Percentiles rank a stretch among this genome's conserved stretches.
Conservation (phyloP, 495 filamentous ascomycete genomes). For the Rhizodiscina lignyota region DNA sequence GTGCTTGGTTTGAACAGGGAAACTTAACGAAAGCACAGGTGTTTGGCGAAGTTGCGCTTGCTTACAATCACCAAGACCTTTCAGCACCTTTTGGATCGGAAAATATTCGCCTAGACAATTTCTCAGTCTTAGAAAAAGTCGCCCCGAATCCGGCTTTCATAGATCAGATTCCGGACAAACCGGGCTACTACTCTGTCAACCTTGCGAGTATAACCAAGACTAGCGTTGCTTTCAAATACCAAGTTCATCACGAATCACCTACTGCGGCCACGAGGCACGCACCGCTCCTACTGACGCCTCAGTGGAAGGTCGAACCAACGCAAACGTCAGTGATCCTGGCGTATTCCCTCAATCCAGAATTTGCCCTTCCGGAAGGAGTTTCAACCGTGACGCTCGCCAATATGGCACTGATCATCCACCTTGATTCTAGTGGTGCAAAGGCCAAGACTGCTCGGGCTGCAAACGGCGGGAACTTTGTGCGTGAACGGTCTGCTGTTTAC, state of each 20-base stretch:
- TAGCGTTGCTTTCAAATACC: conserved; percentile 84
- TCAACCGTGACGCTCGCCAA: conserved; percentile 54
- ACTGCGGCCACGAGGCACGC: conserved; percentile 48
- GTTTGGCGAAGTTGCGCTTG: conserved; percentile 79
- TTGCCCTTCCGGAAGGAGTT: conserved; percentile 20
- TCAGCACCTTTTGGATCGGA: conserved; percentile 34
- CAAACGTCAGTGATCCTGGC: conserved; percentile 71
- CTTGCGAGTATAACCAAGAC: conserved; percentile 53
- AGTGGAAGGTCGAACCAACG: conserved; percentile 68
- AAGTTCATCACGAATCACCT: conserved; percentile 58
- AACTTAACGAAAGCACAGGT: conserved; percentile 53
- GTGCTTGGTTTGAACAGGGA: conserved; percentile 64
- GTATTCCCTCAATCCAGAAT: conserved; percentile 72
- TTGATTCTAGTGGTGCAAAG: conserved; percentile 43
- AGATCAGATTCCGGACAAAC: conserved; percentile 44
- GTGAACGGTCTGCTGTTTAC: conserved; percentile 71
- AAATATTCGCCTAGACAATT: conserved; percentile 78
- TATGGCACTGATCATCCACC: conserved; percentile 59
- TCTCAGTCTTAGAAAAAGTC: conserved; percentile 78
- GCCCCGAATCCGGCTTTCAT: conserved; percentile 89
- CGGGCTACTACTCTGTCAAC: conserved; percentile 70
- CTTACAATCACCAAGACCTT: conserved; percentile 50
- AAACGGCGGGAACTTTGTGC: conserved; percentile 61
- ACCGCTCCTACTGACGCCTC: conserved; percentile 61
- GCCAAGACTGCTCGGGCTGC: conserved; percentile 51